Evolutionary conservation across 768 basidiomycete genomes (phyloP).

Genomic region (Lactarius indigo): DNA sequence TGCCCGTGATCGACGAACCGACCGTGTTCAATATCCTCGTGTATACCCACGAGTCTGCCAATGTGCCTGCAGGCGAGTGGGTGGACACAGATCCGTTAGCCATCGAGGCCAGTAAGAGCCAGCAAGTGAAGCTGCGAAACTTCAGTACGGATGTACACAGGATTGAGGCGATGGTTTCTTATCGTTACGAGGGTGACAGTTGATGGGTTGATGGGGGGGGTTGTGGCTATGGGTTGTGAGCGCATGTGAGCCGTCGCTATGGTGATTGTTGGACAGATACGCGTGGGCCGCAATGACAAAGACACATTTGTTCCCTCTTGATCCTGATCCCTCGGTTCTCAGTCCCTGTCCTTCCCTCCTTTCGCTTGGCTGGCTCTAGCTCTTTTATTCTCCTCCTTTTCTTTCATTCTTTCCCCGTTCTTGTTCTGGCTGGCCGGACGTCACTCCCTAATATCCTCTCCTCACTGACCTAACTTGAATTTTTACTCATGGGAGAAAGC

Average conservation of each 20-base stretch:
- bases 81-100: slow-evolving; percentile 90
- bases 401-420: slow-evolving; percentile 17
- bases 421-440: slow-evolving; percentile 53
- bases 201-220: not conserved
- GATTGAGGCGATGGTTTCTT: slow-evolving; percentile 97
- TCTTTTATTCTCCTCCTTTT: slow-evolving; percentile 13
- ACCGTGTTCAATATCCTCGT: slow-evolving; percentile 98
- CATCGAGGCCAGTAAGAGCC: slow-evolving; percentile 90
- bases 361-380: slow-evolving; percentile 1
- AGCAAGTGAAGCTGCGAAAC: slow-evolving; percentile 90
- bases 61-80: slow-evolving; percentile 93
- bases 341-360: slow-evolving; percentile 20
- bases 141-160: slow-evolving; percentile 99
- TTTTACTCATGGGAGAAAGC: slow-evolving; percentile 52
- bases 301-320: not conserved
- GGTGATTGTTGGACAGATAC: not conserved
- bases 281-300: not conserved
- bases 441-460: slow-evolving; percentile 32
- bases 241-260: not conserved
- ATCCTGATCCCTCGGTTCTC: slow-evolving; percentile 11
- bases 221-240: not conserved
- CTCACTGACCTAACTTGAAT: slow-evolving; percentile 22
- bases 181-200: slow-evolving; percentile 68
- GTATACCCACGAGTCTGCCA: slow-evolving; percentile 89
- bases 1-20: slow-evolving; percentile 92